phyloP scores from a whole-genome alignment of 768 basidiomycete species.

The Chiua virens region DNA sequence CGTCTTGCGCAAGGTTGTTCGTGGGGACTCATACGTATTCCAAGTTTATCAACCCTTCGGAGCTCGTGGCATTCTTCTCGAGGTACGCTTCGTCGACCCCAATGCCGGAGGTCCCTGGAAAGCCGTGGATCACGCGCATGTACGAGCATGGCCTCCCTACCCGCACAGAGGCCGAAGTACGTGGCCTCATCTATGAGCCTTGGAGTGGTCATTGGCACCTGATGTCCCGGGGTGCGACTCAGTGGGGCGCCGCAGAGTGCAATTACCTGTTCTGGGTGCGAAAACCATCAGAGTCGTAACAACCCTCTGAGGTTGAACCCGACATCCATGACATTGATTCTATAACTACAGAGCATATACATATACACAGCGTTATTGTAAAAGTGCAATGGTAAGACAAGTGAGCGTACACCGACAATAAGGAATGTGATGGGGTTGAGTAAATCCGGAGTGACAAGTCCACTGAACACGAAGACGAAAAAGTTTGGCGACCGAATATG shows the following conservation, averaged over 20 bases:
- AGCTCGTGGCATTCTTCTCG: slow-evolving; percentile 82
- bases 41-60: slow-evolving; percentile 86
- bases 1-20: slow-evolving; percentile 72
- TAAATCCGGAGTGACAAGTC: neutral
- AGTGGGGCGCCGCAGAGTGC: slow-evolving; percentile 51
- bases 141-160: slow-evolving; percentile 49
- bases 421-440: neutral
- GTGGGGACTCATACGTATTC: slow-evolving; percentile 89
- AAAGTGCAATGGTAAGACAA: neutral
- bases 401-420: neutral
- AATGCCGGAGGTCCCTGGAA: slow-evolving; percentile 6
- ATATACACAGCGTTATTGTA: slow-evolving; percentile 7
- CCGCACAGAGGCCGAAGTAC: slow-evolving; percentile 72
- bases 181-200: slow-evolving; percentile 77
- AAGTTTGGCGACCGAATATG: neutral
- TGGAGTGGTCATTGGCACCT: slow-evolving; percentile 68
- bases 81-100: slow-evolving; percentile 40
- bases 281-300: slow-evolving; percentile 44
- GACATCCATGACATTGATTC: neutral
- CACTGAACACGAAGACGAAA: neutral
- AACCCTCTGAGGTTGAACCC: neutral
- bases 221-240: slow-evolving; percentile 53
- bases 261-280: slow-evolving; percentile 91
- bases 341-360: slow-evolving; percentile 19
- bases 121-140: slow-evolving; percentile 62